Evolutionary conservation across 176 grass and related monocot genomes (phyloP).

Genomic region (Themeda triandra): DNA sequence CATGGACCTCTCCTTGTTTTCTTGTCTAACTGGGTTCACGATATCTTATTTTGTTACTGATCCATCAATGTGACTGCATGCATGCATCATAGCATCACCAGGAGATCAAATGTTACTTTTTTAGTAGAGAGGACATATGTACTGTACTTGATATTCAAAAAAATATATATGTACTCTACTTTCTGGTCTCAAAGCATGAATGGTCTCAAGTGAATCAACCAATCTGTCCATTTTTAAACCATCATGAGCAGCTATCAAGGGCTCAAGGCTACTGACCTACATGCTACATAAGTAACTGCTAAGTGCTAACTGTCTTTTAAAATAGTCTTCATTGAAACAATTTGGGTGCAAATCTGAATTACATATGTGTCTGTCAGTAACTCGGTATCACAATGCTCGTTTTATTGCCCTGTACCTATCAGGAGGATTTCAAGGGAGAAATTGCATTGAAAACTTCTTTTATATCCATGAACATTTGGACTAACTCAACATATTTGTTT

Average conservation of each 20-base stretch:
- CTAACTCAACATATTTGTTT: conserved; percentile 18
- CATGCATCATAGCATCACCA: neutral
- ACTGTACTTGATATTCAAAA: neutral
- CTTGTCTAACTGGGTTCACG: neutral
- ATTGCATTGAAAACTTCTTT: neutral
- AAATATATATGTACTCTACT: too few relatives aligned
- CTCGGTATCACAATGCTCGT: neutral
- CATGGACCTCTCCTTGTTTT: neutral
- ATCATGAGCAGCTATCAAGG: neutral
- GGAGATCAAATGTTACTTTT: neutral
- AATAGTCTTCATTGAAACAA: neutral
- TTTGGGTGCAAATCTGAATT: neutral
- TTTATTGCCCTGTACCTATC: neutral
- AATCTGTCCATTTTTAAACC: neutral
- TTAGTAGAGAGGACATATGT: neutral
- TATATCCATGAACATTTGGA: conserved; percentile 13
- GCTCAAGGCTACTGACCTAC: neutral
- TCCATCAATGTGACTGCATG: neutral
- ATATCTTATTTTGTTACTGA: neutral
- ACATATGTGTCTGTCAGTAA: neutral
- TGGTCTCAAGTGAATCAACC: neutral
- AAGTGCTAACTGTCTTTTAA: neutral
- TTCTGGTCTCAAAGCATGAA: neutral
- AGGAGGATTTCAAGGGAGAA: neutral
- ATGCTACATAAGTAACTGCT: too few relatives aligned